These are phyloP conservation scores for Zea mays DNA, from an alignment of 176 grass and related monocot species.

Conservation along the genomic window Zm-B73-REFERENCE-NAM-5.0 NC_050102.1:126958501-126959000, in stretches of 20 bases:
- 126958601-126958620: constrained; percentile 43
- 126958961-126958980: too few species aligned
- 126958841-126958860: too few species aligned
- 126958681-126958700: not conserved
- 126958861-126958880: too few species aligned
- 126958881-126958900: too few species aligned
- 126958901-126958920: too few species aligned
- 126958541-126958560: constrained; percentile 57
- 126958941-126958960: too few species aligned
- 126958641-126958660: not conserved
- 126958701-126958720: too few species aligned
- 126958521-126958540: constrained; percentile 45
- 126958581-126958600: constrained; percentile 28
- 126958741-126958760: not conserved
- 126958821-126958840: not conserved
- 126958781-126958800: not conserved
- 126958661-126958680: not conserved
- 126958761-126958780: not conserved
- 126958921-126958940: too few species aligned
- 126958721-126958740: not conserved
- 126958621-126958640: constrained; percentile 30
- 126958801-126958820: not conserved
- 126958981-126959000: too few species aligned
- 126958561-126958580: constrained; percentile 44
- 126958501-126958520: constrained; percentile 47